Evolutionary conservation across 495 filamentous ascomycete species (phyloP).

Genomic region (Barbatosphaeria neglecta): DNA sequence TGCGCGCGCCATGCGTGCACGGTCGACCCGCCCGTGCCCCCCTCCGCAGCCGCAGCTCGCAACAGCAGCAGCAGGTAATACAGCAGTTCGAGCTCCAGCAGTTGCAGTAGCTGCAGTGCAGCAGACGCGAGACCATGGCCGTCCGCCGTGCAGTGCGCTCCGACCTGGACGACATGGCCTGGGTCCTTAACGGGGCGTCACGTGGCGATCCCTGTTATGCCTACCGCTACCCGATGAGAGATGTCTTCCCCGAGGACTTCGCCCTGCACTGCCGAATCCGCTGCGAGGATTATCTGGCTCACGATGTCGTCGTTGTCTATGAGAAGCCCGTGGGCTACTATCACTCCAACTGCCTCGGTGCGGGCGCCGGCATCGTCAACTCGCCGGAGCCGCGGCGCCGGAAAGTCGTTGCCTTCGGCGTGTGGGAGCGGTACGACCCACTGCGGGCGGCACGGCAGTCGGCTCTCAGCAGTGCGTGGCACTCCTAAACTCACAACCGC

Average conservation of each 20-base stretch:
- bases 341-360: too few relatives aligned
- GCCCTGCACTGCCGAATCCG: slow-evolving; percentile 10
- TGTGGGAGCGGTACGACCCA: slow-evolving; percentile 9
- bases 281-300: slow-evolving; percentile 13
- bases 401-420: slow-evolving; percentile 15
- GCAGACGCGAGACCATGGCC: too few relatives aligned
- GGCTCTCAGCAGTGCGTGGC: not conserved
- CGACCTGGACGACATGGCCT: slow-evolving; percentile 18
- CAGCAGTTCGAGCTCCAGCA: too few relatives aligned
- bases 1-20: too few relatives aligned
- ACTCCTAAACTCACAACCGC: too few relatives aligned
- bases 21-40: too few relatives aligned
- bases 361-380: not conserved
- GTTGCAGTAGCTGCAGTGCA: too few relatives aligned
- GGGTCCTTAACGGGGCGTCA: slow-evolving; percentile 13
- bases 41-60: too few relatives aligned
- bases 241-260: slow-evolving; percentile 14
- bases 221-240: slow-evolving; percentile 20
- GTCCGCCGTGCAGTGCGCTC: slow-evolving; percentile 10
- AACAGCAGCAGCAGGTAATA: too few relatives aligned
- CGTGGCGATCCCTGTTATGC: slow-evolving; percentile 21
- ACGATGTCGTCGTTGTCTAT: slow-evolving; percentile 17
- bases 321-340: slow-evolving; percentile 13
- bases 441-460: not conserved
- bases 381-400: not conserved